These are phyloP conservation scores for Erodium texanum DNA, from an alignment of 441 rosid genomes.

Conservation along the genomic window DNA sequence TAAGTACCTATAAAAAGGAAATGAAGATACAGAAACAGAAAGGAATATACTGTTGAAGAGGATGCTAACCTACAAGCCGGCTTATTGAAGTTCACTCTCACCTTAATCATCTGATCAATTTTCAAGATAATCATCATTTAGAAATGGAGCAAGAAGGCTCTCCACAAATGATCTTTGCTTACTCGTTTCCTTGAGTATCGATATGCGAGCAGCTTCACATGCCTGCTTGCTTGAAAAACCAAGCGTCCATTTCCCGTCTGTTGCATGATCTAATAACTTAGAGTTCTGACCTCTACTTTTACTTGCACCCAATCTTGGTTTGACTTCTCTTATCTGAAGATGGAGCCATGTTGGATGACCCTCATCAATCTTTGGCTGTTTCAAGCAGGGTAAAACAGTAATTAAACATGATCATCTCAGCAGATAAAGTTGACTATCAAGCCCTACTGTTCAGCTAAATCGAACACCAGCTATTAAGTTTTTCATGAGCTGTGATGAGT, in stretches of 20 bases:
- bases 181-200: slow-evolving; percentile 35
- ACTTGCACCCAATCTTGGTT: slow-evolving; percentile 31
- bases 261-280: slow-evolving; percentile 20
- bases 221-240: slow-evolving; percentile 46
- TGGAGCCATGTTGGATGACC: slow-evolving; percentile 60
- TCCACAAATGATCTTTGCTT: slow-evolving; percentile 39
- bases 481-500: not conserved
- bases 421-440: not conserved
- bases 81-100: slow-evolving; percentile 12
- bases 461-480: not conserved
- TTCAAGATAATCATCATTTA: slow-evolving; percentile 22
- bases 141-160: slow-evolving; percentile 31
- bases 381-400: slow-evolving; percentile 2
- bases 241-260: slow-evolving; percentile 60
- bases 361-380: slow-evolving; percentile 55
- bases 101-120: slow-evolving; percentile 21
- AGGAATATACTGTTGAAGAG: not conserved
- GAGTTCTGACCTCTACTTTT: slow-evolving; percentile 22
- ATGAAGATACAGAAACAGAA: too few species aligned
- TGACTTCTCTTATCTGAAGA: slow-evolving; percentile 51
- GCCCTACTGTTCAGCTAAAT: not conserved
- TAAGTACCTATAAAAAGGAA: not conserved
- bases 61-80: not conserved
- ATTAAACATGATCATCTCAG: not conserved
- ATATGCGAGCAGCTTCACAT: slow-evolving; percentile 39